Evolutionary conservation across 352 stramenopile genomes (phyloP).

Genomic region (Pythium monospermum): DNA sequence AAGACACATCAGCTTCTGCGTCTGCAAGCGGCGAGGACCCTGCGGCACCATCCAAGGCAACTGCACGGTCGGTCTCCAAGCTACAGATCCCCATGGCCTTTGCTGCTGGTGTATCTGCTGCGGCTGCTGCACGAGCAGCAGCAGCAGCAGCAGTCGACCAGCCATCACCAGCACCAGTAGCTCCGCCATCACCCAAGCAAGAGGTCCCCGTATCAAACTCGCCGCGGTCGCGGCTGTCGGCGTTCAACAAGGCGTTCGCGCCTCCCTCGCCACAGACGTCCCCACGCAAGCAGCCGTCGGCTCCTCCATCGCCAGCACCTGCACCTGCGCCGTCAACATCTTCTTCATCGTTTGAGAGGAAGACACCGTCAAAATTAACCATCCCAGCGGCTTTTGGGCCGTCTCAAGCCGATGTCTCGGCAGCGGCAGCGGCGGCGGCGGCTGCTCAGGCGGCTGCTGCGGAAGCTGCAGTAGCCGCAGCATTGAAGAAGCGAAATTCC

Average conservation of each 20-base stretch:
- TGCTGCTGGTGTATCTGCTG: not conserved
- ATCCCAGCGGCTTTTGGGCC: slow-evolving; percentile 31
- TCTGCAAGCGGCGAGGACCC: not conserved
- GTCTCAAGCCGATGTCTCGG: not conserved
- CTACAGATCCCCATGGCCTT: slow-evolving; percentile 53
- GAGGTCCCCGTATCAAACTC: slow-evolving; percentile 9
- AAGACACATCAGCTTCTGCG: not conserved
- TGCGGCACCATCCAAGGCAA: slow-evolving; percentile 10
- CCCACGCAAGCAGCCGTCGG: not conserved
- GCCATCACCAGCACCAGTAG: slow-evolving; percentile 2
- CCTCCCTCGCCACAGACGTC: slow-evolving; percentile 5
- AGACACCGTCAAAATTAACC: slow-evolving; percentile 25
- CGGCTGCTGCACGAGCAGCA: no score
- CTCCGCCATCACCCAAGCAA: slow-evolving; percentile 3
- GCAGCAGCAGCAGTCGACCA: no score
- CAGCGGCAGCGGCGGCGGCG: not conserved
- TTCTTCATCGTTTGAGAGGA: slow-evolving; percentile 7
- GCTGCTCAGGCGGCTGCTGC: not conserved
- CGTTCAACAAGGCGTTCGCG: slow-evolving; percentile 17
- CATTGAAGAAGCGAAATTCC: slow-evolving; percentile 26
- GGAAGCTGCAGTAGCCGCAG: not conserved
- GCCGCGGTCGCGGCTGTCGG: slow-evolving; percentile 10
- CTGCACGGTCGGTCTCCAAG: slow-evolving; percentile 58
- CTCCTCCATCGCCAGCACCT: no score
- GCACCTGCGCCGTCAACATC: no score